Evolutionary conservation across 371 early-diverging fungal species (phyloP).

Genomic region (Mortierella polycephala): DNA sequence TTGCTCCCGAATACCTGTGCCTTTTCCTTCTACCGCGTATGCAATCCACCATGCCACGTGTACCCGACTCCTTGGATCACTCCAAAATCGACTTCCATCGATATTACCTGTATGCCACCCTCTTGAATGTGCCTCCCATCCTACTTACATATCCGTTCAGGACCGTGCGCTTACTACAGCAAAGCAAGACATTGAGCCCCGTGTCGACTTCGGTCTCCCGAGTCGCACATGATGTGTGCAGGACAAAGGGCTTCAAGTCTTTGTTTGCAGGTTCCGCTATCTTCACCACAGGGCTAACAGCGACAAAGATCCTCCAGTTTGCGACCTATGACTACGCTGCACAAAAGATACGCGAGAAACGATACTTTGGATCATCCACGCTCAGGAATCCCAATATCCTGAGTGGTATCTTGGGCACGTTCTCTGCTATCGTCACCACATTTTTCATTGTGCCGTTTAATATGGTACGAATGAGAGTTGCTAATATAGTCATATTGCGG

Average conservation of each 20-base stretch:
- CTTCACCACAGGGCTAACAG: conserved; percentile 33
- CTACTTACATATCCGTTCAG: conserved; percentile 35
- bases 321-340: conserved; percentile 46
- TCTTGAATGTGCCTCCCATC: conserved; percentile 40
- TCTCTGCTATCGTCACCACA: conserved; percentile 37
- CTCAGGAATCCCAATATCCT: conserved; percentile 23
- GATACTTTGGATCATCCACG: conserved; percentile 21
- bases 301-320: conserved; percentile 46
- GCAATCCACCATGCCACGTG: conserved; percentile 22
- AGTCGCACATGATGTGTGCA: conserved; percentile 26
- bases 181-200: conserved; percentile 21
- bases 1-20: too few species aligned
- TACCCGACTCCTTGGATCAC: conserved; percentile 34
- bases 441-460: conserved; percentile 50
- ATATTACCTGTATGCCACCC: conserved; percentile 46
- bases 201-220: conserved; percentile 30
- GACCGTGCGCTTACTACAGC: conserved; percentile 50
- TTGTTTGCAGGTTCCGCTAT: conserved; percentile 39
- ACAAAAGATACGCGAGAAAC: conserved; percentile 24
- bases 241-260: conserved; percentile 29
- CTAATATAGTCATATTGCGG: conserved; percentile 1
- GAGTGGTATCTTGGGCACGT: conserved; percentile 32
- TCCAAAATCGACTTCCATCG: conserved; percentile 43
- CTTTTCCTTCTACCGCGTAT: too few species aligned
- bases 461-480: conserved; percentile 9